Evolutionary conservation across 805 yeast species (phyloP).

Genomic region (Yamadazyma philogaea): DNA sequence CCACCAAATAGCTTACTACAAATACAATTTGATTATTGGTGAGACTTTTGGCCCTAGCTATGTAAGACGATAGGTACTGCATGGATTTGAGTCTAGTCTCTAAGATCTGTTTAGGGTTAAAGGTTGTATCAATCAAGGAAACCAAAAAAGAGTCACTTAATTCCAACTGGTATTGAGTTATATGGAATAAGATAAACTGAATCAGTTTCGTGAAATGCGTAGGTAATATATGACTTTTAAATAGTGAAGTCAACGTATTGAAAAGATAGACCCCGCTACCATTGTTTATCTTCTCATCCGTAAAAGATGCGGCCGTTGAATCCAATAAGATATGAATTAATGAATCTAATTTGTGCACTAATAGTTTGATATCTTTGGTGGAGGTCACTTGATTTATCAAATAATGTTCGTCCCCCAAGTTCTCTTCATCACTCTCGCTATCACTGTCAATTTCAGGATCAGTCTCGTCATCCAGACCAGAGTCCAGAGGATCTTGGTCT

Average conservation of each 20-base stretch:
- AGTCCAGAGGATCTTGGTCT: slow-evolving; percentile 20
- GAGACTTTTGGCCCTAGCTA: slow-evolving; percentile 79
- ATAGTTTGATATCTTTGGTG: slow-evolving; percentile 46
- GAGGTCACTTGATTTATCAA: slow-evolving; percentile 37
- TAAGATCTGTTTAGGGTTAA: slow-evolving; percentile 62
- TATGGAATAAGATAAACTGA: slow-evolving; percentile 78
- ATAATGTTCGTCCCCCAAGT: slow-evolving; percentile 35
- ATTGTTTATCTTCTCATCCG: slow-evolving; percentile 43
- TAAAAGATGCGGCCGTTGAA: slow-evolving; percentile 43
- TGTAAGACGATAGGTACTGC: slow-evolving; percentile 87
- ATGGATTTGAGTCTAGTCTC: slow-evolving; percentile 83
- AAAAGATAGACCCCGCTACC: slow-evolving; percentile 69
- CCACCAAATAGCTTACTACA: slow-evolving; percentile 75
- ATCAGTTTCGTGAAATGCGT: slow-evolving; percentile 89
- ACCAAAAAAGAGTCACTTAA: slow-evolving; percentile 83
- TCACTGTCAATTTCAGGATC: slow-evolving; percentile 21
- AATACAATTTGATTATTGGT: slow-evolving; percentile 71
- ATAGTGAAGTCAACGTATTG: slow-evolving; percentile 70
- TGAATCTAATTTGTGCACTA: slow-evolving; percentile 70
- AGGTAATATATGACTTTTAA: slow-evolving; percentile 79
- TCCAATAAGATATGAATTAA: slow-evolving; percentile 57
- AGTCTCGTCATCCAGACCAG: slow-evolving; percentile 21
- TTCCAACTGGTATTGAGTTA: slow-evolving; percentile 78
- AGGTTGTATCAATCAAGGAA: slow-evolving; percentile 76
- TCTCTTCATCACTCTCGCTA: slow-evolving; percentile 22